These are phyloP conservation scores for Bipolaris cookei DNA, from an alignment of 2,329 filamentous ascomycete species.

Conservation along the genomic window DNA sequence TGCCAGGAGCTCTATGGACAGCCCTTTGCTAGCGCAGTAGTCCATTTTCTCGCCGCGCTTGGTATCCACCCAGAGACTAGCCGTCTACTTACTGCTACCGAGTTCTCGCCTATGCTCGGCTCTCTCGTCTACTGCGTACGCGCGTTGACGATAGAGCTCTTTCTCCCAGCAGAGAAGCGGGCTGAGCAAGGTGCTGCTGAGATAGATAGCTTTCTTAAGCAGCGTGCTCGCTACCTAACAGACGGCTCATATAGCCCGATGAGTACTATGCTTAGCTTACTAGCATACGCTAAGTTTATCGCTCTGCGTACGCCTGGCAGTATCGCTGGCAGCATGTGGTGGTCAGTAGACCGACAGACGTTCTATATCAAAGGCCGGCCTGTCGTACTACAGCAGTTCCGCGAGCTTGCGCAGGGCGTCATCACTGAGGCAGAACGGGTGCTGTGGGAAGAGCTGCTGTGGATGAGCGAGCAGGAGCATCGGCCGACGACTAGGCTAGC, in stretches of 20 bases:
- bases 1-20: neutral
- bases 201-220: neutral
- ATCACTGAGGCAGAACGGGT: neutral
- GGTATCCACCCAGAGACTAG: neutral
- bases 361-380: neutral
- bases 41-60: neutral
- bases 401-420: neutral
- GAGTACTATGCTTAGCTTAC: neutral
- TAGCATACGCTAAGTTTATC: neutral
- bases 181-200: neutral
- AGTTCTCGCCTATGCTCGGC: neutral
- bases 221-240: neutral
- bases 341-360: neutral
- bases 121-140: neutral
- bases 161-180: neutral
- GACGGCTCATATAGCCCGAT: neutral
- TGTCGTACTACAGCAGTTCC: neutral
- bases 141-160: neutral
- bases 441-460: neutral
- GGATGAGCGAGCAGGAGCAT: neutral
- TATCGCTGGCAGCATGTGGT: neutral
- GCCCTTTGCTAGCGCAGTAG: neutral
- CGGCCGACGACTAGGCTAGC: neutral
- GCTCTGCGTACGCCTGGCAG: neutral
- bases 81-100: neutral